Conservation (phyloP, 208 protist species). For the Acanthamoeba lugdunensis region DNA sequence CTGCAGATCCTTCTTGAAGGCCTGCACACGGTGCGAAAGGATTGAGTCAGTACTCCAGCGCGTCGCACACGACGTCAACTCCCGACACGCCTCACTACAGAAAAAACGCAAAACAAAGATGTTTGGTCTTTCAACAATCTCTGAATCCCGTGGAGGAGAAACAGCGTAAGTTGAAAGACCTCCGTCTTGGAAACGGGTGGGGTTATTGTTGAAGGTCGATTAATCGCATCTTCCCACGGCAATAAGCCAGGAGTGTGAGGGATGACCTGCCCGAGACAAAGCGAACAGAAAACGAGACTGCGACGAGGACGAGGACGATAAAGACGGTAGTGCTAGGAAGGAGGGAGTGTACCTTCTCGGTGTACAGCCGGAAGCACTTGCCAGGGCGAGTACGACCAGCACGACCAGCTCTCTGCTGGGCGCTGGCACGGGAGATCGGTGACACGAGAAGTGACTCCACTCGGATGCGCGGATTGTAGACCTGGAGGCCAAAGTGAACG, state of each 20-base stretch:
- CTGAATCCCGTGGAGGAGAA: background rate
- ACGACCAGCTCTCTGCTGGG: conserved; percentile 98
- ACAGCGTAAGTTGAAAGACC: background rate
- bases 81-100: no score
- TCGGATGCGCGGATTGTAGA: conserved; percentile 93
- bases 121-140: background rate
- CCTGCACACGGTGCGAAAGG: conserved; percentile 74
- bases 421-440: conserved; percentile 97
- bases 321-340: background rate
- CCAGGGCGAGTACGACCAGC: conserved; percentile 97
- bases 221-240: conserved; percentile 15
- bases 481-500: background rate
- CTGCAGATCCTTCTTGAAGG: conserved; percentile 88
- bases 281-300: background rate
- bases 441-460: conserved; percentile 97
- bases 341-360: conserved; percentile 75
- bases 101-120: background rate
- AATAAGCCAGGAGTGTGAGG: background rate
- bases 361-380: conserved; percentile 97
- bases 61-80: conserved; percentile 45
- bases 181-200: background rate
- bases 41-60: conserved; percentile 24
- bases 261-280: background rate
- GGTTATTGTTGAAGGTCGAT: conserved; percentile 1
- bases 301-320: background rate